Evolutionary conservation across 2,329 filamentous ascomycete species (phyloP).

Genomic region (Dryadomyces sulphureus): DNA sequence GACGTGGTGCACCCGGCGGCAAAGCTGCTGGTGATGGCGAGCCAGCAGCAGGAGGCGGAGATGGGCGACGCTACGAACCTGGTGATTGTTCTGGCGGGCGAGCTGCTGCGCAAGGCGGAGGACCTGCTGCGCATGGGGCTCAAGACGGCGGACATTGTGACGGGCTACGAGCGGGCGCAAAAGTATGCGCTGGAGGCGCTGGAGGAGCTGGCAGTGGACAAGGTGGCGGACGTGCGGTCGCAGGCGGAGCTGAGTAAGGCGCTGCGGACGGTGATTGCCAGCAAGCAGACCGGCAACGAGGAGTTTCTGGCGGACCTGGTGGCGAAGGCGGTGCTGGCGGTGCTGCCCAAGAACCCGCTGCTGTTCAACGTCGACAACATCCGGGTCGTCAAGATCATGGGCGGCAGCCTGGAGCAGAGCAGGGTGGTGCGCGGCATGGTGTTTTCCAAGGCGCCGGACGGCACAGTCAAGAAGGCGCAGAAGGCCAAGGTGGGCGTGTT

Average conservation of each 20-base stretch:
- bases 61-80: conserved; percentile 98
- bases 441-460: conserved; percentile 89
- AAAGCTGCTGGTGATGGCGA: conserved; percentile 96
- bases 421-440: conserved; percentile 97
- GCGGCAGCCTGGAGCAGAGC: conserved; percentile 86
- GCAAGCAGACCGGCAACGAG: conserved; percentile 92
- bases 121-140: conserved; percentile 91
- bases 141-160: conserved; percentile 95
- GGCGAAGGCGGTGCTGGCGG: conserved; percentile 69
- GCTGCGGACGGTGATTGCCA: conserved; percentile 84
- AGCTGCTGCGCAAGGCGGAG: conserved; percentile 93
- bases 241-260: conserved; percentile 84
- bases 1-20: conserved; percentile 97
- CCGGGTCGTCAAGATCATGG: conserved; percentile 99
- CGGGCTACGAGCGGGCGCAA: conserved; percentile 90
- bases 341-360: conserved; percentile 85
- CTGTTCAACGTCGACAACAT: conserved; percentile 99
- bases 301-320: conserved; percentile 77
- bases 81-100: conserved; percentile 89
- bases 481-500: conserved; percentile 96
- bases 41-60: conserved; percentile 96
- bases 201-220: conserved; percentile 82
- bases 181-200: conserved; percentile 72
- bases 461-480: conserved; percentile 73
- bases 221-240: conserved; percentile 70